phyloP scores from a whole-genome alignment of 805 yeast genomes.

The Kodamaea kaohsiungensis region DNA sequence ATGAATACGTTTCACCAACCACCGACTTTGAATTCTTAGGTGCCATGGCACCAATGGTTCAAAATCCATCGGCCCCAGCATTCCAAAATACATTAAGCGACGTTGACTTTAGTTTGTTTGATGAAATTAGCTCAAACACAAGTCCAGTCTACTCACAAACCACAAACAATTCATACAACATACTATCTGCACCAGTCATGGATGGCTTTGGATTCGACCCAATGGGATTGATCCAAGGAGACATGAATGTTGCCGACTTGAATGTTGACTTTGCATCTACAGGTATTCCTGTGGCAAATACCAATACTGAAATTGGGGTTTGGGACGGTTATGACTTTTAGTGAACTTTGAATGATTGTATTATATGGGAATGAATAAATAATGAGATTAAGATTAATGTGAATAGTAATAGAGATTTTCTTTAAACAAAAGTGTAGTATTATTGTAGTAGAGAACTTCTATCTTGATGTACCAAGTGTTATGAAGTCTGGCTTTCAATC shows the following conservation, averaged over 20 bases:
- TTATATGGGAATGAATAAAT: background rate
- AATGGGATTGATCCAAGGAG: background rate
- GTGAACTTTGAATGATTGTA: background rate
- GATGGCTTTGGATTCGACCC: conserved; percentile 1
- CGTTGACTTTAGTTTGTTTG: background rate
- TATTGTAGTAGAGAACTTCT: background rate
- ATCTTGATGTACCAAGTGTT: too few species aligned
- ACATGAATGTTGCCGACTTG: conserved; percentile 5
- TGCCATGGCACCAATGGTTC: background rate
- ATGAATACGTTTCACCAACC: background rate
- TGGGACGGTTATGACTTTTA: background rate
- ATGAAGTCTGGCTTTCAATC: too few species aligned
- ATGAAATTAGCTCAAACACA: background rate
- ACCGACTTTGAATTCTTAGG: background rate
- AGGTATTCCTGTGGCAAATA: background rate
- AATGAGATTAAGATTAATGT: background rate
- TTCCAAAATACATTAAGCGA: background rate
- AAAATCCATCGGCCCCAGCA: background rate
- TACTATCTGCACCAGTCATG: background rate
- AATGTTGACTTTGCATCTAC: conserved; percentile 7
- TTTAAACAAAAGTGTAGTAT: background rate
- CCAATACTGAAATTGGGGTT: background rate
- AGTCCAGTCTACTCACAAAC: background rate
- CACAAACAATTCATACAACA: background rate
- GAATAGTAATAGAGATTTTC: background rate